Conservation (phyloP, 768 basidiomycete species). For the Phylloporus sp. region DNA sequence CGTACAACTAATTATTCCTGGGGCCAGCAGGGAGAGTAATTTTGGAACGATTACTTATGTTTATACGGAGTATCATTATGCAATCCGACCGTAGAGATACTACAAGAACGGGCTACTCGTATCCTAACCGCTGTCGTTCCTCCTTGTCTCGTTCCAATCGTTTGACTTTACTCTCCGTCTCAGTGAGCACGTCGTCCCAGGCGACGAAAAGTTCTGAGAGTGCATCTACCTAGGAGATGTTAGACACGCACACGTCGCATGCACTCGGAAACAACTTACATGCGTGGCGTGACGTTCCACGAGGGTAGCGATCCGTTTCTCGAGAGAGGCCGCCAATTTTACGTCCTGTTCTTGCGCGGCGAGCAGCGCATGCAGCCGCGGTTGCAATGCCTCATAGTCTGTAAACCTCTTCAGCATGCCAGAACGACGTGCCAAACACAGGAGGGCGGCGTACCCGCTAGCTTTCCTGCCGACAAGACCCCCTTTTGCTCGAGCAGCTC, state of each 20-base stretch:
- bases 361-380: conserved; percentile 60
- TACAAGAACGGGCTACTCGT: conserved; percentile 37
- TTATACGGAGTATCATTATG: conserved; percentile 15
- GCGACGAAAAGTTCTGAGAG: conserved; percentile 80
- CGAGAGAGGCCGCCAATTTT: conserved; percentile 52
- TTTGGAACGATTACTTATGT: conserved; percentile 17
- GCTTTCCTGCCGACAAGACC: conserved; percentile 65
- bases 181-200: conserved; percentile 76
- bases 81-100: background rate
- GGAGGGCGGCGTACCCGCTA: conserved; percentile 42
- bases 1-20: conserved; percentile 8
- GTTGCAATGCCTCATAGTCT: conserved; percentile 62
- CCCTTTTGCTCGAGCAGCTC: conserved; percentile 65
- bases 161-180: conserved; percentile 55
- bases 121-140: conserved; percentile 58
- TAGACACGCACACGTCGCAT: background rate
- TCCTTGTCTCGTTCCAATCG: conserved; percentile 56
- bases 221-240: conserved; percentile 56
- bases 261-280: conserved; percentile 36
- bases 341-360: conserved; percentile 57
- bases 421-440: background rate
- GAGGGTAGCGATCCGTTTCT: conserved; percentile 57
- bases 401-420: background rate
- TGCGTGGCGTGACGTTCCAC: conserved; percentile 69
- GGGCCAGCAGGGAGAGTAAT: conserved; percentile 14